A percentile compares a stretch with the other conserved stretches of the same genome.
phyloP scores from a whole-genome alignment of 192 early-diverging fungal genomes.

The Diversispora eburnea region DNA sequence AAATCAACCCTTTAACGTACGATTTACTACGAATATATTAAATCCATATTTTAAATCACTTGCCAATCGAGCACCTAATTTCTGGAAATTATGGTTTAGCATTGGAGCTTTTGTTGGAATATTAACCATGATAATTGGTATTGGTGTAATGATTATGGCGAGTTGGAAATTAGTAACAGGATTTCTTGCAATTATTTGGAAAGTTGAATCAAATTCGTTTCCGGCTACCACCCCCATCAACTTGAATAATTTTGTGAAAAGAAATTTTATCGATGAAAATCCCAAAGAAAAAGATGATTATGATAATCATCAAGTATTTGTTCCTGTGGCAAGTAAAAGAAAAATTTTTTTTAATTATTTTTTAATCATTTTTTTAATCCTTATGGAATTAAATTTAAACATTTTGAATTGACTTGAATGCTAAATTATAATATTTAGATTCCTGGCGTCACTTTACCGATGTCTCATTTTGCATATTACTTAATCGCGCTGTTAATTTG shows the following conservation, averaged over 20 bases:
- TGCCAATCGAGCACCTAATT: constrained; percentile 35
- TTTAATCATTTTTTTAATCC: background rate
- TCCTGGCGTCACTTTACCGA: constrained; percentile 69
- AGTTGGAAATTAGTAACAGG: constrained; percentile 37
- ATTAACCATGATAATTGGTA: constrained; percentile 45
- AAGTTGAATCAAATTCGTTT: too few species aligned
- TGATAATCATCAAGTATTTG: constrained; percentile 45
- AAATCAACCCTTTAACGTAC: constrained; percentile 39
- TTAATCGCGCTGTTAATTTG: constrained; percentile 57
- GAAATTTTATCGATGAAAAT: constrained; percentile 20
- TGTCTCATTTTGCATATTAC: constrained; percentile 65
- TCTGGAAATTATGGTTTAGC: constrained; percentile 61
- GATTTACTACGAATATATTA: constrained; percentile 45
- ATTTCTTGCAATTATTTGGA: background rate
- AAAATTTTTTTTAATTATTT: background rate
- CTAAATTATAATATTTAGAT: constrained; percentile 45
- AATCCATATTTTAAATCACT: constrained; percentile 44
- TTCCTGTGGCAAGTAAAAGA: constrained; percentile 55
- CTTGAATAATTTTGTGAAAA: constrained; percentile 23
- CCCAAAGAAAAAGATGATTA: constrained; percentile 23
- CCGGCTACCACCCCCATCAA: background rate
- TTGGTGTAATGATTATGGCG: constrained; percentile 46
- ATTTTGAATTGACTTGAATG: background rate
- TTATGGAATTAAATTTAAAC: background rate
- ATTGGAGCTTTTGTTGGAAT: constrained; percentile 47